Evolutionary conservation across 495 filamentous ascomycete species (phyloP), one percentile per base, ranked within the genome.

Genomic region (Clohesyomyces aquaticus): DNA sequence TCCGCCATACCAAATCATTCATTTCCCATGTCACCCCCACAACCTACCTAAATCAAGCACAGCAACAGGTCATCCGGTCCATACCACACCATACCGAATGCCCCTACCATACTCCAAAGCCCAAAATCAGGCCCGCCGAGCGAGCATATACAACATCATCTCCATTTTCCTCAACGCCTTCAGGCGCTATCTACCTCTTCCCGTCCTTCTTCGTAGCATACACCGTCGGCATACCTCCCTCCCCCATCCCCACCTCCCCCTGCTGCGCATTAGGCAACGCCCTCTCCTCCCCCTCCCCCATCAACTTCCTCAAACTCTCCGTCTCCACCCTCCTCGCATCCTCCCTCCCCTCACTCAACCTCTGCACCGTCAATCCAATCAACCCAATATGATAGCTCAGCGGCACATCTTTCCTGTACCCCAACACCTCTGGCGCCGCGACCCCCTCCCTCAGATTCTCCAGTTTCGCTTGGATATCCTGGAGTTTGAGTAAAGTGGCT

Each of bases 321-420:
- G 82, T 76, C 78, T 88, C 85, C 19, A 82, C 59, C n/a, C 76
- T 80, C 53, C 81, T 77, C 9, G 82, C 81, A 55, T 81, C 79
- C 27, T 76, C 76, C 54, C 87, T 77, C 55, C 81, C 82, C 43
- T 70, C 61, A 63, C 88, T 84, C 43, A 91, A 69, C 64, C 88
- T 78, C 67, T 91, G 84, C 2, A 90, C 80, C 0, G 86, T 87
- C 18, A 74, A 54, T 87, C 78, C 51, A 46, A 91, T 88, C 63
- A 81, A 85, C 64, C 89, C 85, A 49, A 91, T 82, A 71, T 91
- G 87, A 61, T 88, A 82, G 38, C 77, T 79, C 6, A 91, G 71
- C 54, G 88, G 87, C 28, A 89, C 76, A n/a, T 78, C 75, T 0
- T 71, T 71, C 41, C 75, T 73, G 27, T 73, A 75, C 0, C 78